phyloP scores from a whole-genome alignment of 208 protist genomes.

The Trypanosoma boissoni region DNA sequence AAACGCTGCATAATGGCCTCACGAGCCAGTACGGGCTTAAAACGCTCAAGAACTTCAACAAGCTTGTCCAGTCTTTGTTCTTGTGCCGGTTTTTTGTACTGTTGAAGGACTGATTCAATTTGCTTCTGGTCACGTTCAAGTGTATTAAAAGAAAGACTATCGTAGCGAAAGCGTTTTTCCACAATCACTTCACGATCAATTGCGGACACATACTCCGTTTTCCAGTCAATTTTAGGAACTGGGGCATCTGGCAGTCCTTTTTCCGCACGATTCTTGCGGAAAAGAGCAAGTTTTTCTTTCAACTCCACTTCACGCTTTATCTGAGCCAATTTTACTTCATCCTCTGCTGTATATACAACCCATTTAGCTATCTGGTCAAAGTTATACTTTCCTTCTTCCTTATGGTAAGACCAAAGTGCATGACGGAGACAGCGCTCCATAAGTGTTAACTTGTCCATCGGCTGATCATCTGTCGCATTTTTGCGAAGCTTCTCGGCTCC shows the following conservation, averaged over 20 bases:
- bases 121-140: slow-evolving; percentile 79
- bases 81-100: slow-evolving; percentile 84
- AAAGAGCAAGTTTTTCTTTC: slow-evolving; percentile 70
- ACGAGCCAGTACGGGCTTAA: slow-evolving; percentile 91
- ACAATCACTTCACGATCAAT: slow-evolving; percentile 86
- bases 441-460: slow-evolving; percentile 87
- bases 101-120: slow-evolving; percentile 81
- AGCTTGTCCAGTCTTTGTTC: slow-evolving; percentile 86
- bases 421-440: slow-evolving; percentile 93
- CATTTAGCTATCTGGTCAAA: slow-evolving; percentile 88
- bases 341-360: slow-evolving; percentile 90
- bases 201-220: slow-evolving; percentile 64
- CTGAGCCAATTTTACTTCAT: slow-evolving; percentile 73
- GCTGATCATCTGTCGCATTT: slow-evolving; percentile 73
- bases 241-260: slow-evolving; percentile 58
- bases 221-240: slow-evolving; percentile 76
- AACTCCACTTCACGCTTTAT: slow-evolving; percentile 75
- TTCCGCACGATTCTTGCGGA: slow-evolving; percentile 62
- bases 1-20: slow-evolving; percentile 93
- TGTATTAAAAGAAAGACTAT: slow-evolving; percentile 73
- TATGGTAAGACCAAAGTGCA: slow-evolving; percentile 89
- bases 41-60: slow-evolving; percentile 85
- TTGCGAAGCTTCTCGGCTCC: slow-evolving; percentile 73
- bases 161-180: slow-evolving; percentile 89
- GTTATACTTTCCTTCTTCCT: slow-evolving; percentile 85